Base-by-base conservation (phyloP, 2,329 filamentous ascomycete genomes). In the Leptodontidium sp. region DNA sequence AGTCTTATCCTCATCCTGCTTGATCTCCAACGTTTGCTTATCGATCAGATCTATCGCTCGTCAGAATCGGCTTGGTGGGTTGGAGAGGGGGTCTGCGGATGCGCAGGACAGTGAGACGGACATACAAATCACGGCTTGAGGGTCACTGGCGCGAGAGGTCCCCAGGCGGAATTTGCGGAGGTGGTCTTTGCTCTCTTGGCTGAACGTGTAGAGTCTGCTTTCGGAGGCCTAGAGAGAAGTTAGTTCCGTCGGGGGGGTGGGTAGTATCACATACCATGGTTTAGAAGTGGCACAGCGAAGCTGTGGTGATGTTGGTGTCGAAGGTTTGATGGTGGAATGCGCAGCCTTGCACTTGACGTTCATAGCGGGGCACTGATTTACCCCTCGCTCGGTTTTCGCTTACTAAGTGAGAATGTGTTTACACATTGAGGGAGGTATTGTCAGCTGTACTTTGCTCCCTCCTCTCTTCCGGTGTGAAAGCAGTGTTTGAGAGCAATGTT, bases 101-200 rank as follows among this genome's bases (percentile, higher is more conserved):
- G 26, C 55, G 43, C 47, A 38, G 26, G 26, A 35, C 21, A 66
- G 70, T 57, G 68, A 72, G 77, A 82, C 79, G 75, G 80, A 86
- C 90, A 82, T 92, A 98, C 96, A 98, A 75, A 99, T 97, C 71
- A 97, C 90, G 70, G 94, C 96, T 83, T 98, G 93, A 0, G 94
- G 91, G 58, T 91, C 90, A 79, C 91, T 95, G 64, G 93, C 90
- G 73, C 96, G 86, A 43, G 94, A 98, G 1, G 96, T 98, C 32
- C 91, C 89, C 35, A 99, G 87, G 62, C 96, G 92, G 84, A 99
- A 99, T 82, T 98, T 98, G 81, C 93, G 92, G 73, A 99, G 88
- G 78, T 94, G 91, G 73, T 94, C 90, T 82, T 91, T 96, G 57
- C 93, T 97, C 82, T 96, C 93, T 72, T 90, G 88, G 40, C 94